Evolutionary conservation across 108 stramenopile species (phyloP).

Genomic region (Fistulifera solaris): DNA sequence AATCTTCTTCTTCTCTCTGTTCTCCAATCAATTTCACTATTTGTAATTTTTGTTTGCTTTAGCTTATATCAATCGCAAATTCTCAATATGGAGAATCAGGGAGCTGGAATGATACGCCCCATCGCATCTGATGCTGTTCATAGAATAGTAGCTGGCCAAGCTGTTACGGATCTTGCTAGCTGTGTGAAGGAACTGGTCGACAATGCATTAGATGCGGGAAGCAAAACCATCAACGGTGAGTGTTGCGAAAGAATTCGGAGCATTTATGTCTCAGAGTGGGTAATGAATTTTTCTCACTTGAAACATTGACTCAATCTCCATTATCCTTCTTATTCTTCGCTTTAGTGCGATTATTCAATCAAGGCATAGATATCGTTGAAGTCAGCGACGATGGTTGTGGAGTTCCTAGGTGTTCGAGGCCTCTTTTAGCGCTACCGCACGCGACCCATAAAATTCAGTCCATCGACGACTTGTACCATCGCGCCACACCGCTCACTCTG

Average conservation of each 20-base stretch:
- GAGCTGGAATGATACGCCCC: constrained; percentile 18
- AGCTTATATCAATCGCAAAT: no score
- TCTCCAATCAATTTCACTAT: no score
- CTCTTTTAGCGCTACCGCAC: constrained; percentile 61
- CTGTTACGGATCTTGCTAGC: constrained; percentile 65
- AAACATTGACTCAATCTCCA: background rate
- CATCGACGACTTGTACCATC: constrained; percentile 68
- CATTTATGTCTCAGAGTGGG: constrained; percentile 3
- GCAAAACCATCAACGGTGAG: constrained; percentile 62
- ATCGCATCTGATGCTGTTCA: constrained; percentile 32
- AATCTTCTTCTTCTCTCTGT: no score
- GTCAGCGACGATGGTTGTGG: constrained; percentile 82
- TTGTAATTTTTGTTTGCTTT: no score
- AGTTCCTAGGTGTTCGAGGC: constrained; percentile 46
- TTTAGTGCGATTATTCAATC: constrained; percentile 63
- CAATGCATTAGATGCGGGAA: constrained; percentile 81
- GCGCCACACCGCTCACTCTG: constrained; percentile 17
- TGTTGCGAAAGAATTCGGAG: constrained; percentile 5
- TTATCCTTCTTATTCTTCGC: constrained; percentile 8
- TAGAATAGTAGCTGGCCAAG: constrained; percentile 84
- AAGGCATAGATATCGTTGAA: constrained; percentile 73
- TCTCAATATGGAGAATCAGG: no score
- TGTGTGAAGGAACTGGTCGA: constrained; percentile 89
- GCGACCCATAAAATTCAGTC: constrained; percentile 73
- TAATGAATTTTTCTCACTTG: background rate